phyloP scores from a whole-genome alignment of 108 stramenopile genomes.

The Nitzschia sp. region DNA sequence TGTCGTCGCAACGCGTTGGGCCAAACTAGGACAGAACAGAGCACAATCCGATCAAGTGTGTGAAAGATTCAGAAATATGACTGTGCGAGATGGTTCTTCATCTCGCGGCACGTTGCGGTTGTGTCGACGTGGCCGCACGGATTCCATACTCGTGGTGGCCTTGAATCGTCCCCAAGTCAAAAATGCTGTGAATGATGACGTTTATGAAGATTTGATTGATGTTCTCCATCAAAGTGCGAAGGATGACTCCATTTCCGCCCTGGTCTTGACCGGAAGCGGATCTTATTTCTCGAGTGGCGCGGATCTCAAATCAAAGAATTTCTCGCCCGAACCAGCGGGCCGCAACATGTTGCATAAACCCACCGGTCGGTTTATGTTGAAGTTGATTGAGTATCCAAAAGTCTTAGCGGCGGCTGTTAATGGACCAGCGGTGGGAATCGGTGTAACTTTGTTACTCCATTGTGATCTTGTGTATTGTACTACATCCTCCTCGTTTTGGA shows the following conservation, averaged over 20 bases:
- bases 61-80: too few relatives aligned
- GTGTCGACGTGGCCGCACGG: constrained; percentile 23
- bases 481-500: constrained; percentile 51
- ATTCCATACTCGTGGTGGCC: constrained; percentile 38
- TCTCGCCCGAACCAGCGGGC: not conserved
- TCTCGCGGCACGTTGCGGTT: constrained; percentile 31
- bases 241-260: constrained; percentile 43
- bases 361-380: constrained; percentile 46
- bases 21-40: too few relatives aligned
- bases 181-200: constrained; percentile 51
- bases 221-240: constrained; percentile 28
- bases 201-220: constrained; percentile 50
- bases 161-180: constrained; percentile 43
- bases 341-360: constrained; percentile 31
- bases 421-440: constrained; percentile 70
- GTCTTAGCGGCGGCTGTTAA: constrained; percentile 58
- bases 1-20: too few relatives aligned
- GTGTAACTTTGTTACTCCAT: constrained; percentile 50
- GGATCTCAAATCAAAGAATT: constrained; percentile 35
- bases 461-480: constrained; percentile 53
- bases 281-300: constrained; percentile 57
- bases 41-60: too few relatives aligned
- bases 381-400: constrained; percentile 54
- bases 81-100: constrained; percentile 9
- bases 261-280: constrained; percentile 60